A percentile compares a stretch with the other conserved stretches of the same genome.
Conservation (phyloP, 208 protist species). For the Angomonas ambiguus region DNA sequence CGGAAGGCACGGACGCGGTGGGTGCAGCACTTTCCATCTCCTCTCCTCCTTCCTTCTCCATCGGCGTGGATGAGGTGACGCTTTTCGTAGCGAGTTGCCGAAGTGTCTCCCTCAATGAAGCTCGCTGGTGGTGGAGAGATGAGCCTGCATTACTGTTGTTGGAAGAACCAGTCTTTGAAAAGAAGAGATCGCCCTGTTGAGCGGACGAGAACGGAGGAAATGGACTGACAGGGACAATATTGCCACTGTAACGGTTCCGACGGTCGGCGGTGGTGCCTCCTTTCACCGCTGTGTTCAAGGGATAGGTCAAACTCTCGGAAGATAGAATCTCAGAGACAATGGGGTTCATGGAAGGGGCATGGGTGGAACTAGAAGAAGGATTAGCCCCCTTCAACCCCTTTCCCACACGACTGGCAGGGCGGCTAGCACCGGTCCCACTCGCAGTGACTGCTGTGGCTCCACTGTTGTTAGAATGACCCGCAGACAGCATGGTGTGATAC, state of each 20-base stretch:
- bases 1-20: no score
- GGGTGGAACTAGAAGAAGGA: no score
- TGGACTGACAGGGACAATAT: background rate
- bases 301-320: background rate
- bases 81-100: background rate
- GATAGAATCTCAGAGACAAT: background rate
- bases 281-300: background rate
- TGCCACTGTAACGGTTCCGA: background rate
- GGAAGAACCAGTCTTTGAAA: background rate
- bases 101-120: background rate
- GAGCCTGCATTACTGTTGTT: constrained; percentile 5
- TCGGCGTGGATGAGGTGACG: no score
- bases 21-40: no score
- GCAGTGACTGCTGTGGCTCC: background rate
- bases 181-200: background rate
- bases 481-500: background rate
- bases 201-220: background rate
- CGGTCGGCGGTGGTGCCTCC: background rate
- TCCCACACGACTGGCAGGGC: background rate
- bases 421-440: background rate
- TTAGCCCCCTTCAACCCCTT: no score
- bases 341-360: no score
- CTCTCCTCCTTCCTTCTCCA: no score
- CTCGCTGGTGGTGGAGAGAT: background rate
- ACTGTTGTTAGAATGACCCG: background rate